phyloP scores from a whole-genome alignment of 140 eudicot genomes.

The Anethum foeniculum region DNA sequence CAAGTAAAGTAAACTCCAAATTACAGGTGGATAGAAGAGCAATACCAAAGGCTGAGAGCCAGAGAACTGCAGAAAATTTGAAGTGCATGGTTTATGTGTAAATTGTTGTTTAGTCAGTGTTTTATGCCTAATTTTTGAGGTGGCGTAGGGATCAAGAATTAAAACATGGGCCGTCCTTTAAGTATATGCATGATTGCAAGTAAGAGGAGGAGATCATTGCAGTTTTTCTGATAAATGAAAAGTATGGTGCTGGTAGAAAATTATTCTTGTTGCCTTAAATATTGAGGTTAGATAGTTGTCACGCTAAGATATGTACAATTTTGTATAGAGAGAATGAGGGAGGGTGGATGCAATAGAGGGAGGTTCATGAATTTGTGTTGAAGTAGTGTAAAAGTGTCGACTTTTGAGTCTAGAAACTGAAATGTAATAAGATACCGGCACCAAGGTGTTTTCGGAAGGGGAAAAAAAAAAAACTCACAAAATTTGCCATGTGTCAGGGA shows the following conservation, averaged over 20 bases:
- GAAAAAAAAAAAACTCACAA: no score
- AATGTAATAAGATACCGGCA: background rate
- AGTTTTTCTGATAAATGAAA: background rate
- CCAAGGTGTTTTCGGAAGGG: no score
- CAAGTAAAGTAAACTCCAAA: slow-evolving; percentile 24
- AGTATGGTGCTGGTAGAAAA: background rate
- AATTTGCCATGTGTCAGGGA: no score
- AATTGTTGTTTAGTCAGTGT: background rate
- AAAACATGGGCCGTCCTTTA: background rate
- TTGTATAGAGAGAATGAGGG: background rate
- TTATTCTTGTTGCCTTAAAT: background rate
- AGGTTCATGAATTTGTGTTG: background rate
- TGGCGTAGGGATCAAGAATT: slow-evolving; percentile 7
- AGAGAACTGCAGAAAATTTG: slow-evolving; percentile 34
- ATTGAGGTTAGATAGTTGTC: background rate
- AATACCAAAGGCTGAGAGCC: slow-evolving; percentile 43
- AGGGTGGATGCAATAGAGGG: background rate
- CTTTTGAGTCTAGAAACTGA: background rate
- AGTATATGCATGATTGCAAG: background rate
- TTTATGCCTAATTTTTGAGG: background rate
- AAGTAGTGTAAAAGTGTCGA: background rate
- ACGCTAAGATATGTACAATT: background rate
- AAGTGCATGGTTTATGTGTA: slow-evolving; percentile 35
- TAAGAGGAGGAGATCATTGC: background rate
- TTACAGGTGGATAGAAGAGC: slow-evolving; percentile 34